These are phyloP conservation scores for Meira miltonrushii DNA, from an alignment of 1,284 basidiomycete genomes.

Conservation along the genomic window DNA sequence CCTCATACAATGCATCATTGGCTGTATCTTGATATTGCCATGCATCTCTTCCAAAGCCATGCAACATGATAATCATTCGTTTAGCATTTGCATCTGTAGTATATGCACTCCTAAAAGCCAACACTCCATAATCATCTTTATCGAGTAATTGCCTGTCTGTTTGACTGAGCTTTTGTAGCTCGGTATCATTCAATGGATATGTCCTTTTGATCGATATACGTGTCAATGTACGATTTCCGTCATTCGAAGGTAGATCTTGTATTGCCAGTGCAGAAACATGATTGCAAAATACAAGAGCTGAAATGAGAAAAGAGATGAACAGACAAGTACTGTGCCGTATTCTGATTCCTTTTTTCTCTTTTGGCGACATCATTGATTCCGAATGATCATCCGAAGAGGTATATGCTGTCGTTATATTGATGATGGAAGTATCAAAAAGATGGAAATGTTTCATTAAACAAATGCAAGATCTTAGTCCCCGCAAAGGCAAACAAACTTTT, in stretches of 20 bases:
- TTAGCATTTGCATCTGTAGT: slow-evolving; percentile 34
- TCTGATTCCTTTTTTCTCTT: no score
- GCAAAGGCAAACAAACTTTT: no score
- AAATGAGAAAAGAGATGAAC: not conserved
- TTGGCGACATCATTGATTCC: no score
- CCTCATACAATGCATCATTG: slow-evolving; percentile 24
- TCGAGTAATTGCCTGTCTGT: not conserved
- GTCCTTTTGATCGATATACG: not conserved
- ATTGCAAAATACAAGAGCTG: not conserved
- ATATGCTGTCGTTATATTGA: no score
- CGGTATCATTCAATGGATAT: not conserved
- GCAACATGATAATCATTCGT: slow-evolving; percentile 41
- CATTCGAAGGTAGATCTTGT: not conserved
- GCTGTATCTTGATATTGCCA: slow-evolving; percentile 36
- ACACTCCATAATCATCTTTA: not conserved
- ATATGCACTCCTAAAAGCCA: not conserved
- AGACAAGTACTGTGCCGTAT: not conserved
- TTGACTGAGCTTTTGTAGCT: not conserved
- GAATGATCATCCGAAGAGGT: no score
- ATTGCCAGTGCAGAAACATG: not conserved
- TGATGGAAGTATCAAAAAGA: no score
- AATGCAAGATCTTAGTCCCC: no score
- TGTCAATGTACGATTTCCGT: not conserved
- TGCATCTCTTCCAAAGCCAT: slow-evolving; percentile 40
- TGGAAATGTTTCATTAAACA: no score